Evolutionary conservation across 2,329 filamentous ascomycete species (phyloP).

Genomic region (Colletotrichum sp.): DNA sequence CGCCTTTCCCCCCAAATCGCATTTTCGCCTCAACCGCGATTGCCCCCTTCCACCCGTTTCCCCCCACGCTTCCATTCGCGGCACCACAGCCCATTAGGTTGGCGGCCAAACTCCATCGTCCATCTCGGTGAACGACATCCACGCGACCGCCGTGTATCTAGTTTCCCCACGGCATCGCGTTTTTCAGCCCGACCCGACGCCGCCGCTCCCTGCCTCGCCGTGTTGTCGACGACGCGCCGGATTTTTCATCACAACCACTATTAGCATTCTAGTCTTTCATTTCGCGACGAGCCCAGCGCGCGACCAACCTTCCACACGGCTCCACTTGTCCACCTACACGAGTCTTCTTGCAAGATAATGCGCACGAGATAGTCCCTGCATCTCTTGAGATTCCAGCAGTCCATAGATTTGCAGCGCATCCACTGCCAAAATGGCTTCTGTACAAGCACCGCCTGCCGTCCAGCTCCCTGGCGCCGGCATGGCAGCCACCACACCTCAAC

Average conservation of each 20-base stretch:
- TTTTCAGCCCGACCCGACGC: conserved; percentile 10
- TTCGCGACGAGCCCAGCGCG: conserved; percentile 21
- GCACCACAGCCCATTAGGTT: conserved; percentile 11
- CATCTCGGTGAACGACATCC: conserved; percentile 14
- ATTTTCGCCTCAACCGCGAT: conserved; percentile 44
- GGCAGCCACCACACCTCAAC: conserved; percentile 74
- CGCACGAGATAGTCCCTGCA: conserved; percentile 18
- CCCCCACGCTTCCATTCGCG: conserved; percentile 19
- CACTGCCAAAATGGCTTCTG: conserved; percentile 70
- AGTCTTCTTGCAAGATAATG: conserved; percentile 19
- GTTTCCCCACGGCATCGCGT: conserved; percentile 1
- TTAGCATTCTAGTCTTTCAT: conserved; percentile 21
- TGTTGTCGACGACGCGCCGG: conserved; percentile 13
- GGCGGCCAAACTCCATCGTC: conserved; percentile 17
- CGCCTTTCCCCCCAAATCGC: conserved; percentile 37
- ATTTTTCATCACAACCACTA: conserved; percentile 10
- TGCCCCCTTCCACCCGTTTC: conserved; percentile 28
- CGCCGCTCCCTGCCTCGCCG: background rate
- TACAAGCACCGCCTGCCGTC: conserved; percentile 74
- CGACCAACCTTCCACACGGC: conserved; percentile 17
- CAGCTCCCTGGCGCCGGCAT: conserved; percentile 69
- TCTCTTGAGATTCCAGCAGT: conserved; percentile 21
- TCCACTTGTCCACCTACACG: conserved; percentile 5
- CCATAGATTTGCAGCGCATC: conserved; percentile 12
- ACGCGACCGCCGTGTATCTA: conserved; percentile 20